Base-by-base conservation (phyloP, 2,329 filamentous ascomycete genomes). In the Lojkania enalia region DNA sequence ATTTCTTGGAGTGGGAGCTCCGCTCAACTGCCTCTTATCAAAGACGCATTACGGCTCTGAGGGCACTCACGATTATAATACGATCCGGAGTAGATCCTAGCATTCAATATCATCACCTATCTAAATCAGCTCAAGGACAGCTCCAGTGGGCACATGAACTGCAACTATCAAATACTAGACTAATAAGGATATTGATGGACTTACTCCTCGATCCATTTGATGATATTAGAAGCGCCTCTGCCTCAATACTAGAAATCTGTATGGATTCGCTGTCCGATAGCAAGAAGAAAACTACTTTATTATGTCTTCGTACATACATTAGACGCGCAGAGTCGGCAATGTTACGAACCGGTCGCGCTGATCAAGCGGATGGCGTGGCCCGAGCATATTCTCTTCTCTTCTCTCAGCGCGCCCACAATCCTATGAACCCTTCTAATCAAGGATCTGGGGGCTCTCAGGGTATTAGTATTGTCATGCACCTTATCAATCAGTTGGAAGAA, bases 291-390 rank as follows among this genome's bases (percentile, higher is more conserved):
- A 13, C 20, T 3, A 44, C 47, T 3, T 20, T 64, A 7, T 40
- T 48, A 14, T 47, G 38, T 9, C 50, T 65, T 25, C 51, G 55
- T 18, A 50, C 35, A 2, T 70, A 69, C 20, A 42, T 72, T 6
- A 31, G 50, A 7, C 59, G 69, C 21, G 74, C 73, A 1, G 79
- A 85, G 44, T 67, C 71, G 3, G 73, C 81, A 23, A 85, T 88
- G 46, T 77, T 83, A 16, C 76, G 74, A 19, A 95, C 90, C 3
- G 89, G 89, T 16, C 81, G 94, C 49, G 92, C 90, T 11, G 91
- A 97, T 63, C 89, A 96, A 66, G 90, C 91, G 1, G 92, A 99
- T 70, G 92, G 92, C 7, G 85, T 94, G 36, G 92, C 91, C 23
- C 84, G 89, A 41, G 77, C 86, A 2, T 87, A 86, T 49, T 83